phyloP scores from a whole-genome alignment of 2,329 filamentous ascomycete species.

The Cercospora canescens region DNA sequence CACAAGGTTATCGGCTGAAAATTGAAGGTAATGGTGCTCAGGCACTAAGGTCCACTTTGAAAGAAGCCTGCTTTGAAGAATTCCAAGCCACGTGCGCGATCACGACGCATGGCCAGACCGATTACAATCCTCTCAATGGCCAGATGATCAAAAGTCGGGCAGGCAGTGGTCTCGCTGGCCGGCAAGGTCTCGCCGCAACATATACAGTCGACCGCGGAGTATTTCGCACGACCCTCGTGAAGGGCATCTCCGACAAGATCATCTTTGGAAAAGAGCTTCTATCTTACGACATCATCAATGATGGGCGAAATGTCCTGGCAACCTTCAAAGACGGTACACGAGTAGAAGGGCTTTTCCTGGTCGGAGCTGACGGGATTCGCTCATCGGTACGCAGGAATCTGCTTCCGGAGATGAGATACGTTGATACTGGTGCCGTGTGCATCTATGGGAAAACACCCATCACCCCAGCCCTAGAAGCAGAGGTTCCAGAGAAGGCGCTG shows the following conservation, averaged over 20 bases:
- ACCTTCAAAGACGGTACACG: not conserved
- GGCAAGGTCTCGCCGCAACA: not conserved
- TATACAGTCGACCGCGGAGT: not conserved
- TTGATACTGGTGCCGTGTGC: not conserved
- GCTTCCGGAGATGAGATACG: not conserved
- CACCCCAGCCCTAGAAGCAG: not conserved
- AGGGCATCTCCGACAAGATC: not conserved
- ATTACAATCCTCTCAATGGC: not conserved
- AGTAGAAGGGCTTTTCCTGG: not conserved
- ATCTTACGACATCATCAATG: not conserved
- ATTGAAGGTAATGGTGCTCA: not conserved
- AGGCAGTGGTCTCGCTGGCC: not conserved
- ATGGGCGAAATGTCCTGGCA: not conserved
- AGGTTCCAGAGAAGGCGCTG: constrained; percentile 18
- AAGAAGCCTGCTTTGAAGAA: not conserved
- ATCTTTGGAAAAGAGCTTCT: not conserved
- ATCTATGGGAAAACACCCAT: not conserved
- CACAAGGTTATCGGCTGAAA: not conserved
- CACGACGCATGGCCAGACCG: not conserved
- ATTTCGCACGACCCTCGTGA: not conserved
- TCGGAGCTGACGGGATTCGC: not conserved
- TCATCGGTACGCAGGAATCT: not conserved
- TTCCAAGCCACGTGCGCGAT: not conserved
- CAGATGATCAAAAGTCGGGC: not conserved
- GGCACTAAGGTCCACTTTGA: not conserved